Base-by-base conservation (phyloP, 2,329 filamentous ascomycete species). In the Stromatinia cepivora region DNA sequence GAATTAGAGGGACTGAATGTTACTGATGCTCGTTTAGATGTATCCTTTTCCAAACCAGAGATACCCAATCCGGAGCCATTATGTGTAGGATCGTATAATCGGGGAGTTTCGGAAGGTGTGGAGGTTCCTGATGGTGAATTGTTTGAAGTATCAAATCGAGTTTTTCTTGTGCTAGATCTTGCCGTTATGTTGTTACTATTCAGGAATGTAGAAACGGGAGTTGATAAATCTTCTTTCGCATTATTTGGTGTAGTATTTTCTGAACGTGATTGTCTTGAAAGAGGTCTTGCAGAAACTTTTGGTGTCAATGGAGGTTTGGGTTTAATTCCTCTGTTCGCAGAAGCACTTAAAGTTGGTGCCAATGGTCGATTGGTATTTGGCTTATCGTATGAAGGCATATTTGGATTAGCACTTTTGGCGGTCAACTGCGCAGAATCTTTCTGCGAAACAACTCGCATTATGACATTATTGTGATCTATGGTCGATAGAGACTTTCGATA, bases 151-250 rank as follows among this genome's bases (percentile, higher is more conserved):
- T 92, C 88, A 69, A 89, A 86, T 73, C 92, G 88, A 74, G 83
- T 88, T 78, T 88, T 92, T 71, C 93, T 86, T 62, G 88, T 84
- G 11, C 90, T 90, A 11, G 93, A 93, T 73, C 93, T 88, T 64
- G 93, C 92, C 4, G 93, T 96, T 77, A 93, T 82, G 78, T 92
- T 93, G 78, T 81, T 85, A 25, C 64, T 48, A 79, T 80, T 87
- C 57, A 93, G 80, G 74, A 87, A 87, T 64, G 85, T 77, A 63
- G 84, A 82, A 42, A 84, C 81, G 11, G 87, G 83, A 57, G 85
- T 84, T 57, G 84, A 79, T 73, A 83, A 77, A 71, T 87, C 84
- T 64, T 90, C 87, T 70, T 75, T 77, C 10, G 71, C 62, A 50
- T 54, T 71, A 39, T 74, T 72, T 20, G 74, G 74, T n/a, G 66